Conservation (phyloP, 2,329 filamentous ascomycete species). For the Ceratocystis cubensis region DNA sequence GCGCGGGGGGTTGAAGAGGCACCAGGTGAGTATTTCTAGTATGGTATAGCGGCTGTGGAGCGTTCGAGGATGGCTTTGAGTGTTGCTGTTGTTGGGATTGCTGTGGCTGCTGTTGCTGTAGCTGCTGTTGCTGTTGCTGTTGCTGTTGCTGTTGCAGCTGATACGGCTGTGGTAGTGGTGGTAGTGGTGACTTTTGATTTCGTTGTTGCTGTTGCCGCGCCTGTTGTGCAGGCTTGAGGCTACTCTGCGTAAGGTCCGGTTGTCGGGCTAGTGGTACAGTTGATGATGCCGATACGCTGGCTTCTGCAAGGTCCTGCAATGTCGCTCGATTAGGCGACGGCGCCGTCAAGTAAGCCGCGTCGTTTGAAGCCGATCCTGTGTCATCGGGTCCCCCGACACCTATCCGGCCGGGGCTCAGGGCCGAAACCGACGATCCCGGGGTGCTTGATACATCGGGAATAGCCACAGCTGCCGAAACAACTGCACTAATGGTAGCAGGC, state of each 20-base stretch:
- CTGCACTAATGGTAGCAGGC: neutral
- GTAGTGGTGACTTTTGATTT: neutral
- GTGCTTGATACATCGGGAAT: neutral
- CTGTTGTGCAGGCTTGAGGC: neutral
- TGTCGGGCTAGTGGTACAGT: neutral
- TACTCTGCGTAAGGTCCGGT: neutral
- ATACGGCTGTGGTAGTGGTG: neutral
- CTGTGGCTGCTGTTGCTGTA: no score
- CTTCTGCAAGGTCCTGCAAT: constrained; percentile 18
- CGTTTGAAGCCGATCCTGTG: neutral
- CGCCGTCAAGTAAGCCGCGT: neutral
- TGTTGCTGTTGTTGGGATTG: constrained; percentile 5
- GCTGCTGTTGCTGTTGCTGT: neutral
- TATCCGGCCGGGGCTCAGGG: neutral
- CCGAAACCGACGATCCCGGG: neutral
- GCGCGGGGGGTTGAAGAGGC: neutral
- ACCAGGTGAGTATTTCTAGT: neutral
- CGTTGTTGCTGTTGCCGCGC: neutral
- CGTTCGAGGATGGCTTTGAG: neutral
- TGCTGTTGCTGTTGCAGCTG: neutral
- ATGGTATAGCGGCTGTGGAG: neutral
- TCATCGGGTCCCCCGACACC: neutral
- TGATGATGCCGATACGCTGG: constrained; percentile 15
- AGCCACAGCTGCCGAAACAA: neutral
- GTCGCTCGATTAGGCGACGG: constrained; percentile 17